These are phyloP conservation scores for Achaetomium macrosporum DNA, from an alignment of 2,329 filamentous ascomycete genomes.

Conservation along the genomic window DNA sequence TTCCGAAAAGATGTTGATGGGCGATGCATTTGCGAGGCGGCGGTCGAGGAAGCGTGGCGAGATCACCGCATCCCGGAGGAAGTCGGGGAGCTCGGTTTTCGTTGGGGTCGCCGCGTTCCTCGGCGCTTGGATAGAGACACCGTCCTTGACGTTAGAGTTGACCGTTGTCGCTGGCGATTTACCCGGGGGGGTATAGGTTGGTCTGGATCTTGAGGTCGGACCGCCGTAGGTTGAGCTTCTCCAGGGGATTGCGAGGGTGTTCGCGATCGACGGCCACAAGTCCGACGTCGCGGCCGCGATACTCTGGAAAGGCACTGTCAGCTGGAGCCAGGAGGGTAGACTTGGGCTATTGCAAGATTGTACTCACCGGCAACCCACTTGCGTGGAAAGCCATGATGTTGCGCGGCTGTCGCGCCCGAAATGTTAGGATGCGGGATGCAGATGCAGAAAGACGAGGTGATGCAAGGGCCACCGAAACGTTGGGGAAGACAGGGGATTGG, in stretches of 20 bases:
- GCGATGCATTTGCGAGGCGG: constrained; percentile 25
- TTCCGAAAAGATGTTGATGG: constrained; percentile 21
- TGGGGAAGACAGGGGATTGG: constrained; percentile 6
- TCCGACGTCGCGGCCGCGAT: constrained; percentile 40
- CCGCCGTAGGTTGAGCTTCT: constrained; percentile 20
- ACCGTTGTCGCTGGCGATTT: constrained; percentile 1
- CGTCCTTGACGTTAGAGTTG: not conserved
- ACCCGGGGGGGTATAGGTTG: not conserved
- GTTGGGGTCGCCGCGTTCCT: not conserved
- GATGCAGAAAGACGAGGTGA: constrained; percentile 7
- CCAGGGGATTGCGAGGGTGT: constrained; percentile 35
- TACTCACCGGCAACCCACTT: constrained; percentile 27
- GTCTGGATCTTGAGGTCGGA: constrained; percentile 4
- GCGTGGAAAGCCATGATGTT: constrained; percentile 27
- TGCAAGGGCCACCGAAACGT: constrained; percentile 9
- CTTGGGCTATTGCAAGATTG: not conserved
- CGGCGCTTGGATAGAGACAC: not conserved
- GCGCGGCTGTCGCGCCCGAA: constrained; percentile 5
- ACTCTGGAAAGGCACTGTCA: constrained; percentile 26
- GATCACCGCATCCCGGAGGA: constrained; percentile 27
- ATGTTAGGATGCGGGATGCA: constrained; percentile 27
- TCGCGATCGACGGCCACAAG: constrained; percentile 42
- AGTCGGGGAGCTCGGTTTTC: constrained; percentile 30
- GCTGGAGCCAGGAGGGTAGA: not conserved
- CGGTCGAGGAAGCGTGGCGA: constrained; percentile 25